phyloP scores from a whole-genome alignment of 1,284 basidiomycete species.

The Tetrapyrgos nigripes region DNA sequence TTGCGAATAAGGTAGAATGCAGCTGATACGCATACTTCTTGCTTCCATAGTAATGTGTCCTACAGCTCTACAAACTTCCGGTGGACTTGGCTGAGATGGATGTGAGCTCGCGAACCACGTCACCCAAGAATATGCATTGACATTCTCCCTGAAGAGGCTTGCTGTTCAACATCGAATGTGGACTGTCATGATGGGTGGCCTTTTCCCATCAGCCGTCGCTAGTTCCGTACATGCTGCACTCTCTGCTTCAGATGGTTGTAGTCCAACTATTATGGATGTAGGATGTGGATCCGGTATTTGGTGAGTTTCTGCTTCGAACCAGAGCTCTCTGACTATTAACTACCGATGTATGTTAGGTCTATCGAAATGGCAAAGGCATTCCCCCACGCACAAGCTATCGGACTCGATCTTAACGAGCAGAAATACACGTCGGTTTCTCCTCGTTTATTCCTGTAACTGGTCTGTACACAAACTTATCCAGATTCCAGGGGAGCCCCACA shows the following conservation, averaged over 20 bases:
- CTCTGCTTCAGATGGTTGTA: background rate
- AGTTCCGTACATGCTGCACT: slow-evolving; percentile 14
- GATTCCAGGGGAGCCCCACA: slow-evolving; percentile 16
- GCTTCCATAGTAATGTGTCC: background rate
- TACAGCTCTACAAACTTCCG: slow-evolving; percentile 16
- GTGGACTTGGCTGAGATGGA: slow-evolving; percentile 17
- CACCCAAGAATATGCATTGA: background rate
- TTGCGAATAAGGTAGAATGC: background rate
- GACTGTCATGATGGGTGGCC: slow-evolving; percentile 23
- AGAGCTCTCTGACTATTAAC: background rate
- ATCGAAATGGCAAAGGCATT: slow-evolving; percentile 29
- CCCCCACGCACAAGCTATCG: slow-evolving; percentile 27
- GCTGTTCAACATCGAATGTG: slow-evolving; percentile 17
- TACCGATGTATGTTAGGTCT: slow-evolving; percentile 21
- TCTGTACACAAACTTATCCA: background rate
- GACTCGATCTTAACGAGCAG: slow-evolving; percentile 28
- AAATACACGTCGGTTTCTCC: slow-evolving; percentile 18
- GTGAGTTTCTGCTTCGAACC: slow-evolving; percentile 12
- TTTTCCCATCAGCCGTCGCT: slow-evolving; percentile 22
- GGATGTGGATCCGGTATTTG: slow-evolving; percentile 36
- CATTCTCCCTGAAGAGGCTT: slow-evolving; percentile 4
- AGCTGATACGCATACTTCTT: background rate
- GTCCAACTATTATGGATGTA: slow-evolving; percentile 28
- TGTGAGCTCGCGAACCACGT: background rate
- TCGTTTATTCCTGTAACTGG: background rate